phyloP scores from a whole-genome alignment of 2,329 filamentous ascomycete genomes.

The Atkinsonella texensis region DNA sequence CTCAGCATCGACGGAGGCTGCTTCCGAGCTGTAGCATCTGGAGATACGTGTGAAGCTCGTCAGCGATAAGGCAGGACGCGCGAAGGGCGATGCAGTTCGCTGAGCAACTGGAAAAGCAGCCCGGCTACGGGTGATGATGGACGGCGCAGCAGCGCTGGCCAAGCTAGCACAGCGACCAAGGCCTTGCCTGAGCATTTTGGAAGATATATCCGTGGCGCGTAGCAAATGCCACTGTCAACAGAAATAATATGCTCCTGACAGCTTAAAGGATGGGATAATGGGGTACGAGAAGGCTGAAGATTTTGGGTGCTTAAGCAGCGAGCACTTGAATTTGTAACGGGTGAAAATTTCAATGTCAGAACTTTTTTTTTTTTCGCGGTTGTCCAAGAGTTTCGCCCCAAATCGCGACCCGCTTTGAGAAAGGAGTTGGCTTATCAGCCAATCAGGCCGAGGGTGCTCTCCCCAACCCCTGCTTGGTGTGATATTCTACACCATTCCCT shows the following conservation, averaged over 20 bases:
- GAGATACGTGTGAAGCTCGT: constrained; percentile 14
- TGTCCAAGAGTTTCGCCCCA: neutral
- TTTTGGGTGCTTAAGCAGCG: neutral
- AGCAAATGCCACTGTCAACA: neutral
- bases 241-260: too few species aligned
- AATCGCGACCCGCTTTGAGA: constrained; percentile 1
- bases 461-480: neutral
- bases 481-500: neutral
- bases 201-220: neutral
- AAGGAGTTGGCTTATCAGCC: neutral
- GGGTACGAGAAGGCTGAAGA: neutral
- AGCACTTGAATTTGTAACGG: neutral
- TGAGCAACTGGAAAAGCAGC: constrained; percentile 14
- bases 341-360: neutral
- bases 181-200: constrained; percentile 25
- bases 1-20: constrained; percentile 15
- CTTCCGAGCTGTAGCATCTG: constrained; percentile 29
- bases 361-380: constrained; percentile 2
- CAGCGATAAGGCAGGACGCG: constrained; percentile 9
- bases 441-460: neutral
- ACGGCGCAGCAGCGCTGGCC: constrained; percentile 19
- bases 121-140: constrained; percentile 18
- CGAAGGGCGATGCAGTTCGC: constrained; percentile 11
- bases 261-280: too few species aligned
- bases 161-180: constrained; percentile 27